These are phyloP conservation scores for Trypanosoma lewisi DNA, from an alignment of 208 protist genomes.

Conservation along the genomic window DNA sequence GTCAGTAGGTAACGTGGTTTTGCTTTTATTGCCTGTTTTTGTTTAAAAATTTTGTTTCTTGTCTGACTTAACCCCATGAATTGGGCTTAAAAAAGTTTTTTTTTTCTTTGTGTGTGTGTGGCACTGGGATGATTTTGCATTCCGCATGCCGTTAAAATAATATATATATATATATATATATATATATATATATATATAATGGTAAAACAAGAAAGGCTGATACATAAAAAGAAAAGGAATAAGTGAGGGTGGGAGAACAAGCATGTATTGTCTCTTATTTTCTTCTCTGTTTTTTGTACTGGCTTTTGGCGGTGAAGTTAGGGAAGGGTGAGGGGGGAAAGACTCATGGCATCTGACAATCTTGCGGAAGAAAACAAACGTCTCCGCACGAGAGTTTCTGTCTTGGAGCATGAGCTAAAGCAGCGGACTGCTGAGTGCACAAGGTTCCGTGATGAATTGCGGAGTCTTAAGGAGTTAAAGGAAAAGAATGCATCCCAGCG, in stretches of 20 bases:
- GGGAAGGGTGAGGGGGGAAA: too few species aligned
- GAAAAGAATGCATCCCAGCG: conserved; percentile 57
- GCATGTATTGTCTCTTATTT: neutral
- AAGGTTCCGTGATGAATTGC: conserved; percentile 47
- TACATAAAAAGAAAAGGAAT: neutral
- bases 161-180: too few species aligned
- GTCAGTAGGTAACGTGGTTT: too few species aligned
- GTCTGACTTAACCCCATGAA: too few species aligned
- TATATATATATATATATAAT: neutral
- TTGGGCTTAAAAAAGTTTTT: too few species aligned
- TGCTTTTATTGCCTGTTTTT: too few species aligned
- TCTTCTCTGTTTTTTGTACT: neutral
- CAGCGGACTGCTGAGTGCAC: conserved; percentile 60
- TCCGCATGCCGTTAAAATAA: too few species aligned
- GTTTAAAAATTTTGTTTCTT: too few species aligned
- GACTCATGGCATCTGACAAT: conserved; percentile 9
- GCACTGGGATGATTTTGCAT: too few species aligned
- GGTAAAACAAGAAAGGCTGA: neutral
- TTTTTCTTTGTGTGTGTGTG: too few species aligned
- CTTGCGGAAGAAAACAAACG: conserved; percentile 46
- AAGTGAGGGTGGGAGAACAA: too few species aligned
- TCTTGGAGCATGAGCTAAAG: conserved; percentile 58
- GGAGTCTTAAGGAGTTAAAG: conserved; percentile 34
- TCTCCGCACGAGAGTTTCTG: conserved; percentile 51
- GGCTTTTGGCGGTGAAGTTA: neutral